phyloP scores from a whole-genome alignment of 164 flowering plant genomes.

The Magnolia changhungtana region DNA sequence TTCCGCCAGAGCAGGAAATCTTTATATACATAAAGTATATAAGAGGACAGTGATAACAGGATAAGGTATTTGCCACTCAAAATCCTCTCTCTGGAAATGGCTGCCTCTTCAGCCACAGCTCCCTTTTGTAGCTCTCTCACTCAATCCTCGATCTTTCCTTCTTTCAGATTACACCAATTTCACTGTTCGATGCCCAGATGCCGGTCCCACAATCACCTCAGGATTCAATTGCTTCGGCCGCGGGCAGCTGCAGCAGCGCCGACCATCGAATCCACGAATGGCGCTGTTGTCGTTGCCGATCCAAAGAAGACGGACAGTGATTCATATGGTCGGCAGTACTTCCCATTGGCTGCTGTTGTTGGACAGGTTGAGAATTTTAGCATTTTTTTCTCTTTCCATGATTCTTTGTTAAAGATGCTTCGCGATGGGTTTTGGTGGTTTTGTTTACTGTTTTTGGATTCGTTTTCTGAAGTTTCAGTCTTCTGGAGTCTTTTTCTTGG shows the following conservation, averaged over 20 bases:
- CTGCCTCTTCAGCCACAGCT: neutral
- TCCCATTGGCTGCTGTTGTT: constrained; percentile 94
- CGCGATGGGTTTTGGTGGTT: neutral
- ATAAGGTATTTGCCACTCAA: neutral
- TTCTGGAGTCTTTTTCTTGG: too few relatives aligned
- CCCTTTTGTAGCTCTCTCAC: neutral
- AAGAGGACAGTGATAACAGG: too few relatives aligned
- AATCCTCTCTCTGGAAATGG: constrained; percentile 5
- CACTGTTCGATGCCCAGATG: constrained; percentile 21
- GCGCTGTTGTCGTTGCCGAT: constrained; percentile 33
- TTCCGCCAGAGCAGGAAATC: too few relatives aligned
- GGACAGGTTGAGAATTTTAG: constrained; percentile 57
- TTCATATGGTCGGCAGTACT: constrained; percentile 69
- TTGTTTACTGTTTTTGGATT: neutral
- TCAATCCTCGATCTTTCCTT: constrained; percentile 23
- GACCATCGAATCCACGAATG: constrained; percentile 48
- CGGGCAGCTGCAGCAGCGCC: constrained; percentile 25
- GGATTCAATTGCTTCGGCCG: constrained; percentile 7
- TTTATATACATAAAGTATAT: too few relatives aligned
- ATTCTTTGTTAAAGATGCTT: neutral
- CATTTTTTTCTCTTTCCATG: neutral
- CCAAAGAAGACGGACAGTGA: constrained; percentile 16
- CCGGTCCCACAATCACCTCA: constrained; percentile 9
- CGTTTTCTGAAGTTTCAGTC: too few relatives aligned
- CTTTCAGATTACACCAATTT: constrained; percentile 14